These are phyloP conservation scores for Penicillium sclerotigenum DNA, from an alignment of 2,329 filamentous ascomycete genomes.

Conservation along the genomic window DNA sequence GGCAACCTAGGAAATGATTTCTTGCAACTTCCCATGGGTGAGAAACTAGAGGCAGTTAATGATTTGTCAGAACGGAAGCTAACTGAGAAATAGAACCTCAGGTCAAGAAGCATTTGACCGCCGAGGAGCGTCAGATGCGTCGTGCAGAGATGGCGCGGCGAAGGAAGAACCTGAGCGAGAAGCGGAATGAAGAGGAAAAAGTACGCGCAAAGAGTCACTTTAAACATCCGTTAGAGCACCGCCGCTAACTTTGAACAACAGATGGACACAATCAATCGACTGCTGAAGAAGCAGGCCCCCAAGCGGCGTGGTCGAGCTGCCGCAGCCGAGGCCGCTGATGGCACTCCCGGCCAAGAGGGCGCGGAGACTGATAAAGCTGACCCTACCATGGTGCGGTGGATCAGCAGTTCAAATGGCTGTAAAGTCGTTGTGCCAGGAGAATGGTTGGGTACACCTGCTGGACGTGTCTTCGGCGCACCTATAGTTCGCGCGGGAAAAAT, in stretches of 20 bases:
- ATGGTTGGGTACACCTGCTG: constrained; percentile 46
- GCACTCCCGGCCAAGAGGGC: constrained; percentile 40
- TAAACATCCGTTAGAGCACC: not conserved
- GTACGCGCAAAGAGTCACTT: constrained; percentile 40
- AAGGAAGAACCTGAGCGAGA: constrained; percentile 70
- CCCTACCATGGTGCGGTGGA: constrained; percentile 46
- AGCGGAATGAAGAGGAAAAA: constrained; percentile 76
- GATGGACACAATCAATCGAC: constrained; percentile 66
- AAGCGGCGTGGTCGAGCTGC: constrained; percentile 54
- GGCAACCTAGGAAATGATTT: constrained; percentile 55
- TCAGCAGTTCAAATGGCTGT: constrained; percentile 42
- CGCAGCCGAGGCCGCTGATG: constrained; percentile 44
- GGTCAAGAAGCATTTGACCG: constrained; percentile 69
- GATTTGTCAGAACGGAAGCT: constrained; percentile 4
- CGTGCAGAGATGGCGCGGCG: constrained; percentile 70
- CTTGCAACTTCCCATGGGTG: constrained; percentile 56
- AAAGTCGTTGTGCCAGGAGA: constrained; percentile 46
- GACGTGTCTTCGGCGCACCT: constrained; percentile 37
- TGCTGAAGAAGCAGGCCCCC: constrained; percentile 64
- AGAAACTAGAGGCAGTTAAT: constrained; percentile 8
- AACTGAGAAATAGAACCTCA: constrained; percentile 55
- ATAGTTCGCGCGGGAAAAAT: constrained; percentile 27
- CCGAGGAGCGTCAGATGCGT: constrained; percentile 70
- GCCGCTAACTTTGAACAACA: constrained; percentile 30
- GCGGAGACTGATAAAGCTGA: constrained; percentile 40